Conservation (phyloP, 805 yeast genomes). For the Pichia sporocuriosa region DNA sequence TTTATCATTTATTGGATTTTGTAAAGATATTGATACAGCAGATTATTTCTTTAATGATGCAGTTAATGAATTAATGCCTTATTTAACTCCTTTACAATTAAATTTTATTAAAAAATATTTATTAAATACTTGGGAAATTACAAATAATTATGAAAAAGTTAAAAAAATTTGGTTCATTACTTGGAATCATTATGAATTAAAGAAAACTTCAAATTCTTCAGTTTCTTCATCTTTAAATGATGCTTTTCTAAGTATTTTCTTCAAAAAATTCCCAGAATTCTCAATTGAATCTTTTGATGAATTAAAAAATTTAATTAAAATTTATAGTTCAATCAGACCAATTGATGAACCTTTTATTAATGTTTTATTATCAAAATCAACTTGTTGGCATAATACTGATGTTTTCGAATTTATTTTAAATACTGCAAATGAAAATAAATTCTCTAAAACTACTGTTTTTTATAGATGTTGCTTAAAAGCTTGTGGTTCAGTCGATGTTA, state of each 20-base stretch:
- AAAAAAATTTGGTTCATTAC: slow-evolving; percentile 58
- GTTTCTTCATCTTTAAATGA: slow-evolving; percentile 68
- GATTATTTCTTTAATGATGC: slow-evolving; percentile 71
- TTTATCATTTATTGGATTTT: slow-evolving; percentile 69
- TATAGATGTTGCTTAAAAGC: slow-evolving; percentile 69
- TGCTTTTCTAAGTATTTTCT: slow-evolving; percentile 61
- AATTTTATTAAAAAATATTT: slow-evolving; percentile 63
- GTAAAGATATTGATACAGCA: slow-evolving; percentile 66
- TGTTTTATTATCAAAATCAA: slow-evolving; percentile 60
- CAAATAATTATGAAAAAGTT: slow-evolving; percentile 52
- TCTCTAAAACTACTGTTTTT: slow-evolving; percentile 60
- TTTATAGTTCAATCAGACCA: slow-evolving; percentile 49
- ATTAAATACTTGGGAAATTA: slow-evolving; percentile 50
- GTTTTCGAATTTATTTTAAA: slow-evolving; percentile 58
- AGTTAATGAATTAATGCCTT: slow-evolving; percentile 62
- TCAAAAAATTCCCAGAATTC: slow-evolving; percentile 46
- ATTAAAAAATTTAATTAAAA: slow-evolving; percentile 49
- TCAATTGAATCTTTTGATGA: slow-evolving; percentile 49
- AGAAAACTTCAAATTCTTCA: slow-evolving; percentile 52
- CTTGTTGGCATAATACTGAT: slow-evolving; percentile 60
- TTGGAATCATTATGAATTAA: slow-evolving; percentile 46
- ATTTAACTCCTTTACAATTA: slow-evolving; percentile 62
- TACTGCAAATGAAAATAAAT: slow-evolving; percentile 50
- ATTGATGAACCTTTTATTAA: slow-evolving; percentile 80
- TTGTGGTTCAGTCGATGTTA: slow-evolving; percentile 54